Base-by-base conservation (phyloP, 2,329 filamentous ascomycete species). In the Fusarium nurragi region DNA sequence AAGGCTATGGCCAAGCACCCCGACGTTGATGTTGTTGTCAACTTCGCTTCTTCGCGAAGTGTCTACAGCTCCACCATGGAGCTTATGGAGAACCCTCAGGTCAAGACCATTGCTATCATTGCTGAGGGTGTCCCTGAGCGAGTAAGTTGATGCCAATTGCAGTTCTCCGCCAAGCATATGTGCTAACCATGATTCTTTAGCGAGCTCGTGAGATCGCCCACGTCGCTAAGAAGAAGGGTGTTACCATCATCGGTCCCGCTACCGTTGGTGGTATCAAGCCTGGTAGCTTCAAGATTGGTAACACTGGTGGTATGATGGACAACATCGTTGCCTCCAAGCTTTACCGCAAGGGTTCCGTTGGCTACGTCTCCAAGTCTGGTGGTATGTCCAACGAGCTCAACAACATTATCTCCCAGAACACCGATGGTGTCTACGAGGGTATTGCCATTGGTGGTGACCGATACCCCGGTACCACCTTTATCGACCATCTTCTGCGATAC, bases 301-400 rank as follows among this genome's bases (percentile, higher is more conserved):
- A 99, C 88, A 99, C 95, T 75, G 95, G 95, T 88, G 95, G 95
- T 82, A 99, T 99, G 95, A 99, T 99, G 95, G 95, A 99, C 88
- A 99, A 99, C 88, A 99, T 99, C 76, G 95, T 99, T 68, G 93
- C 95, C 73, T 98, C 95, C 79, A 99, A 99, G 90, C 92, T 99
- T 64, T 99, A 99, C 90, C 94, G 95, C 82, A 95, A 95, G 84
- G 95, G 95, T 74, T 98, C 95, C 73, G 94, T 99, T 71, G 95
- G 93, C 74, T 99, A 99, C 82, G 95, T 99, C 81, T 98, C 94
- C 87, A 99, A 99, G 88, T 99, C 95, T 59, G 95, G 95, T 78
- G 95, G 95, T 84, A 99, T 99, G 95, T 98, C 95, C 81, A 99
- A 99, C 87, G 95, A 99, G 86, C 84, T 99, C 76, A 99, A 99